These are phyloP conservation scores for Diaporthe longicolla DNA, from an alignment of 2,329 filamentous ascomycete genomes.

Conservation along the genomic window DNA sequence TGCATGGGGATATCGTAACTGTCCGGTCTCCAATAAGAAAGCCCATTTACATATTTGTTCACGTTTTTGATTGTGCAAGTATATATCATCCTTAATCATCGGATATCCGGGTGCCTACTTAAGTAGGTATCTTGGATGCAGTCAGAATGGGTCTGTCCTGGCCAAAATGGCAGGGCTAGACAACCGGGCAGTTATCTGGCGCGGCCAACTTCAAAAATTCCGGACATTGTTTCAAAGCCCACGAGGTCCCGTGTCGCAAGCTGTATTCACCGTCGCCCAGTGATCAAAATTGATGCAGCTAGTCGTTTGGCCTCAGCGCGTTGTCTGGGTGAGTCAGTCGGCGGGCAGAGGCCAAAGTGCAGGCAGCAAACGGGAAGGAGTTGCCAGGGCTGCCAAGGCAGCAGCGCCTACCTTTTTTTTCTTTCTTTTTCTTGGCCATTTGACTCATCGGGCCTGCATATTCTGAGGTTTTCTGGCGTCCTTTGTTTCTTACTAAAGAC, in stretches of 20 bases:
- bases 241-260: background rate
- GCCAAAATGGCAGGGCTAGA: background rate
- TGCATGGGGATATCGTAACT: too few relatives aligned
- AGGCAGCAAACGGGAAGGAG: background rate
- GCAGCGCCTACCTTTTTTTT: background rate
- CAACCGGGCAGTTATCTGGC: too few relatives aligned
- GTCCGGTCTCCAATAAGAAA: too few relatives aligned
- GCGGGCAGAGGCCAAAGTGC: conserved; percentile 2
- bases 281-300: background rate
- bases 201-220: too few relatives aligned
- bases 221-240: background rate
- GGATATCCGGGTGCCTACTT: too few relatives aligned
- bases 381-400: conserved; percentile 14
- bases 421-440: too few relatives aligned
- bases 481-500: background rate
- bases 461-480: background rate
- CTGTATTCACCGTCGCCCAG: background rate
- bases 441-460: conserved; percentile 2
- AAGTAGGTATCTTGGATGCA: too few relatives aligned
- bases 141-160: too few relatives aligned
- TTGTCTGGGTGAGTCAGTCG: conserved; percentile 28
- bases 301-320: background rate
- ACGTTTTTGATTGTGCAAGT: too few relatives aligned
- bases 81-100: too few relatives aligned
- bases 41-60: too few relatives aligned